Conservation (phyloP, 2,329 filamentous ascomycete genomes). For the Colletotrichum sp. region DNA sequence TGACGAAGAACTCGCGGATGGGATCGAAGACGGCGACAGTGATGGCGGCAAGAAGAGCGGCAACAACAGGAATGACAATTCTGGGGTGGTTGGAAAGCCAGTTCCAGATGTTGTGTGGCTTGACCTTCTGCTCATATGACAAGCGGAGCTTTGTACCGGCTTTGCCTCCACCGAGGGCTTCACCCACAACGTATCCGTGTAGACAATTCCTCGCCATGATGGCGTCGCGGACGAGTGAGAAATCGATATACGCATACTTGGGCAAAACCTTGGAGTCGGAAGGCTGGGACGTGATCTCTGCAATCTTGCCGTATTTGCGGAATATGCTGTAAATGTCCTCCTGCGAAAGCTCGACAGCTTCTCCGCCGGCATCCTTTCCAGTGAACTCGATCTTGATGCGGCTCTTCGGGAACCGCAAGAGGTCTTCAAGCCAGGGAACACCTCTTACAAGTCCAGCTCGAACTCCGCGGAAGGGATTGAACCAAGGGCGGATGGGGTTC, state of each 20-base stretch:
- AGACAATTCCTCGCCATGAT: slow-evolving; percentile 92
- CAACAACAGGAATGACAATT: slow-evolving; percentile 83
- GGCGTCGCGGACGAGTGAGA: slow-evolving; percentile 73
- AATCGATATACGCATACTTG: slow-evolving; percentile 81
- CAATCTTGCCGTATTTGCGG: slow-evolving; percentile 87
- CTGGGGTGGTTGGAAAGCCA: slow-evolving; percentile 88
- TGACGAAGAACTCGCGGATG: slow-evolving; percentile 91
- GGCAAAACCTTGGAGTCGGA: slow-evolving; percentile 86
- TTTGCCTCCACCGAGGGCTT: slow-evolving; percentile 75
- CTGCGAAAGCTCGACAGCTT: slow-evolving; percentile 80
- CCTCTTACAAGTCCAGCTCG: slow-evolving; percentile 78
- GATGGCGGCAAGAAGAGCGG: slow-evolving; percentile 79
- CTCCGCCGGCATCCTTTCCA: slow-evolving; percentile 70
- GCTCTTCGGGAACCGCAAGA: slow-evolving; percentile 80
- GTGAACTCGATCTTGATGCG: slow-evolving; percentile 86
- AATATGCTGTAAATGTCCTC: slow-evolving; percentile 89
- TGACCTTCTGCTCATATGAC: slow-evolving; percentile 81
- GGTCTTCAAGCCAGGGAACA: slow-evolving; percentile 91
- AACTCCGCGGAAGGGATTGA: slow-evolving; percentile 79
- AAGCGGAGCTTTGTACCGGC: slow-evolving; percentile 78
- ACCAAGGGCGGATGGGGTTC: slow-evolving; percentile 84
- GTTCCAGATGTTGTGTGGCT: slow-evolving; percentile 80
- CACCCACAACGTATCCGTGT: slow-evolving; percentile 78
- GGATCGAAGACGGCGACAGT: slow-evolving; percentile 94
- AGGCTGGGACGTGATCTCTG: slow-evolving; percentile 82